Conservation (phyloP, 2,329 filamentous ascomycete species). For the Neospermospora avenae region DNA sequence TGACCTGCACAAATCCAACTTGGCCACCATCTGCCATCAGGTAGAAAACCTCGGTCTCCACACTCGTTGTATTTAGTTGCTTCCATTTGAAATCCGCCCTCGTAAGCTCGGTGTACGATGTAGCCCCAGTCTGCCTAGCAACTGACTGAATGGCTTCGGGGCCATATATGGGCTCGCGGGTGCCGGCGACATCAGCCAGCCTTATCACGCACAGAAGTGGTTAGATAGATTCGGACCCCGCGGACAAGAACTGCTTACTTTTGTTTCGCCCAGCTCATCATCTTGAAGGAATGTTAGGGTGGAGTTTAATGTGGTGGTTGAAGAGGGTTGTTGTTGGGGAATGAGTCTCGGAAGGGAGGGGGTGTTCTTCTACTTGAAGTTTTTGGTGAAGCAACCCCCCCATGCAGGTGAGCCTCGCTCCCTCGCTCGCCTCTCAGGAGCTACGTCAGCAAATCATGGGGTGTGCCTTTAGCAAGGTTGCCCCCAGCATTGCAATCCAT, state of each 20-base stretch:
- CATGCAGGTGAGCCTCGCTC: constrained; percentile 1
- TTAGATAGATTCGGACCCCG: constrained; percentile 19
- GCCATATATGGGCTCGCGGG: constrained; percentile 94
- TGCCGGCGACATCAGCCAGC: constrained; percentile 81
- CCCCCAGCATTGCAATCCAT: constrained; percentile 1
- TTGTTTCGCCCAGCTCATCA: constrained; percentile 95
- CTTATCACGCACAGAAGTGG: constrained; percentile 38
- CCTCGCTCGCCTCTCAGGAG: neutral
- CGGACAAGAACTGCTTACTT: constrained; percentile 56
- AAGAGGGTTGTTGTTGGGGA: neutral
- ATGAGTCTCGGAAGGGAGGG: neutral
- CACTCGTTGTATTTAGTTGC: constrained; percentile 76
- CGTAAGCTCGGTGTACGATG: constrained; percentile 75
- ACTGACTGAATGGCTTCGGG: constrained; percentile 84
- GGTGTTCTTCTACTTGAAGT: neutral
- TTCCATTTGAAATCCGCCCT: constrained; percentile 81
- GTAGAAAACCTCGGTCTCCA: constrained; percentile 96
- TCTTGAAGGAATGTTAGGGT: constrained; percentile 42
- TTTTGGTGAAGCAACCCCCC: neutral
- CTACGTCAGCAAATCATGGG: constrained; percentile 20
- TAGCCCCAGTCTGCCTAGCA: constrained; percentile 72
- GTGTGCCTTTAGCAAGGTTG: constrained; percentile 11
- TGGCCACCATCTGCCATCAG: constrained; percentile 75
- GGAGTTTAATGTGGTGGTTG: constrained; percentile 11
- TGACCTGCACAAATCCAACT: constrained; percentile 80